Evolutionary conservation across 2,329 filamentous ascomycete genomes (phyloP).

Genomic region (Eutypa lata): DNA sequence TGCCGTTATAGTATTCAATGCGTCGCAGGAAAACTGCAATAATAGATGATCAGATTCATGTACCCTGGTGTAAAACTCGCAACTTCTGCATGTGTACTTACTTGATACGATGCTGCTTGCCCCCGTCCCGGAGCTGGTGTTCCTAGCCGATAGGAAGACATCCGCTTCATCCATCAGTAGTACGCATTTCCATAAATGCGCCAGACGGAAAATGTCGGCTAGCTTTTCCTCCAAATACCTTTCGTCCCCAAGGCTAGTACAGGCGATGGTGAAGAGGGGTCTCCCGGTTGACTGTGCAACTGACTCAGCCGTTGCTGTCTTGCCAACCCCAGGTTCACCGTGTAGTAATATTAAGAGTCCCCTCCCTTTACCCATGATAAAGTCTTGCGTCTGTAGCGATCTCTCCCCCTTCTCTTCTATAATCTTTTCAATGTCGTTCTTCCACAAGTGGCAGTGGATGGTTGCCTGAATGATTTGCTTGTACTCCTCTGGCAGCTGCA

Average conservation of each 20-base stretch:
- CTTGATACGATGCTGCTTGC: constrained; percentile 25
- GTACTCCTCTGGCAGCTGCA: background rate
- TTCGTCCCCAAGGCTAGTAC: constrained; percentile 35
- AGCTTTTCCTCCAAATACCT: constrained; percentile 36
- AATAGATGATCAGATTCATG: background rate
- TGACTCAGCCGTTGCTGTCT: constrained; percentile 9
- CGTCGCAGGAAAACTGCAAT: constrained; percentile 34
- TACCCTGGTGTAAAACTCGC: too few relatives aligned
- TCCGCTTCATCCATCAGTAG: constrained; percentile 27
- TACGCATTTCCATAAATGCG: constrained; percentile 30
- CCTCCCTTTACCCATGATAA: constrained; percentile 25
- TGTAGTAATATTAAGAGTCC: constrained; percentile 2
- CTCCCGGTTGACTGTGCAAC: constrained; percentile 4
- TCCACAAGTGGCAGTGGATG: background rate
- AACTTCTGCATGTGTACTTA: background rate
- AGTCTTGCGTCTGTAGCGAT: background rate
- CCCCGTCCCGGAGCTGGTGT: constrained; percentile 23
- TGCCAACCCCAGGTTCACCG: constrained; percentile 8
- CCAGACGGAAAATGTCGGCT: constrained; percentile 40
- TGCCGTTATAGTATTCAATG: constrained; percentile 23
- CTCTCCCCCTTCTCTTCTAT: background rate
- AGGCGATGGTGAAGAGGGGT: constrained; percentile 6
- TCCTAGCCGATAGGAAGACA: constrained; percentile 21
- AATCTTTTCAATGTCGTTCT: background rate
- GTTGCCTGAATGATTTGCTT: background rate